Conservation (phyloP, 2,329 filamentous ascomycete genomes). For the Ilyonectria robusta region DNA sequence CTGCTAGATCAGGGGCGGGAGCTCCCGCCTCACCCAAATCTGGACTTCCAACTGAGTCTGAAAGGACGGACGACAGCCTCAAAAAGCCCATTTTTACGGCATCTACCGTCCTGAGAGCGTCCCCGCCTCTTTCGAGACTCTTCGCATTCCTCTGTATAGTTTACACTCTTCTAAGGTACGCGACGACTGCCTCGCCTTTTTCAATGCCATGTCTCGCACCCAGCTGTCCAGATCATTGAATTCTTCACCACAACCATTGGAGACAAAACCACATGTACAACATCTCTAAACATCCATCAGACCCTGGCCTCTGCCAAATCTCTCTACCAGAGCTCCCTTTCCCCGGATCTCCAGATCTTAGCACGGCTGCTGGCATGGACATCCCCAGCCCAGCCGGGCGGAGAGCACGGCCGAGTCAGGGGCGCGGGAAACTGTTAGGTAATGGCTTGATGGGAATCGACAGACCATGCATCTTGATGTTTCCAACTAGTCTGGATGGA, state of each 20-base stretch:
- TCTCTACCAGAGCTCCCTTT: slow-evolving; percentile 12
- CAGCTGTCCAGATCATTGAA: not conserved
- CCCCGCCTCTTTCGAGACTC: not conserved
- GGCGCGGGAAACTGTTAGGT: slow-evolving; percentile 36
- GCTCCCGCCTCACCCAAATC: slow-evolving; percentile 16
- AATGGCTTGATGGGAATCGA: slow-evolving; percentile 16
- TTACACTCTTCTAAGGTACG: not conserved
- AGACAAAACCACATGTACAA: not conserved
- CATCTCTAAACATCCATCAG: not conserved
- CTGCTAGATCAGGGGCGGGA: slow-evolving; percentile 2
- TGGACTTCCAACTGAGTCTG: not conserved
- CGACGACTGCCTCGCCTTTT: not conserved
- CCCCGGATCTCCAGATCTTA: slow-evolving; percentile 33
- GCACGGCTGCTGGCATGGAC: slow-evolving; percentile 6
- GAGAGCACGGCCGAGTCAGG: slow-evolving; percentile 15
- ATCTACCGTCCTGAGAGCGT: not conserved
- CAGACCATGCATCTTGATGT: not conserved
- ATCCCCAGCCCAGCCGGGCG: slow-evolving; percentile 10
- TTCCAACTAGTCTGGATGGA: not conserved
- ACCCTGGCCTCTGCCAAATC: not conserved
- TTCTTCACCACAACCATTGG: not conserved
- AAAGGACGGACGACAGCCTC: not conserved
- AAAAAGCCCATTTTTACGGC: not conserved
- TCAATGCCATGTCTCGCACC: not conserved
- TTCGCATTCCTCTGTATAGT: not conserved